phyloP scores from a whole-genome alignment of 1,284 basidiomycete species.

The Kwoniella shivajii region DNA sequence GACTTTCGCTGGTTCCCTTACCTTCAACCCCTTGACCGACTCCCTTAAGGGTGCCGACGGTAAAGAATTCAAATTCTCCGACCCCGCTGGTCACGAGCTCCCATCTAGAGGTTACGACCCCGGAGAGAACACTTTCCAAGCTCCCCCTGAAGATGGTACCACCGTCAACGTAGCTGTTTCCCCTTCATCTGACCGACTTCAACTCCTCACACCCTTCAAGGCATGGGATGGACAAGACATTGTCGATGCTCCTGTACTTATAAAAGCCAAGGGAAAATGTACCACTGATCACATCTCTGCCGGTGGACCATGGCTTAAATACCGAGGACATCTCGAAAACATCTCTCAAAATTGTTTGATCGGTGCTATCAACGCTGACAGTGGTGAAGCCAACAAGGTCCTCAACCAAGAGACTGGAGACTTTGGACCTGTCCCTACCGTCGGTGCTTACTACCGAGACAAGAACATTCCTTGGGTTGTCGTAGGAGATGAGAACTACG shows the following conservation, averaged over 20 bases:
- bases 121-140: constrained; percentile 95
- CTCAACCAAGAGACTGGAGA: constrained; percentile 89
- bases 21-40: constrained; percentile 97
- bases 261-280: constrained; percentile 99
- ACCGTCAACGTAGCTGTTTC: constrained; percentile 82
- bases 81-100: constrained; percentile 87
- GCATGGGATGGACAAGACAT: constrained; percentile 94
- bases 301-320: constrained; percentile 99
- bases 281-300: constrained; percentile 62
- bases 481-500: constrained; percentile 91
- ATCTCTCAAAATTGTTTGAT: constrained; percentile 99
- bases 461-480: constrained; percentile 93
- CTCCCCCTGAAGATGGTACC: constrained; percentile 83
- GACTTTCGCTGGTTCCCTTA: constrained; percentile 89
- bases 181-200: constrained; percentile 90
- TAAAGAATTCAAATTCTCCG: constrained; percentile 95
- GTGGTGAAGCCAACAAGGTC: constrained; percentile 93
- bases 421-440: constrained; percentile 81
- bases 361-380: constrained; percentile 93
- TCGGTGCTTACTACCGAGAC: constrained; percentile 85
- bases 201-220: constrained; percentile 87
- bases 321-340: constrained; percentile 98
- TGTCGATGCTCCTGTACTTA: constrained; percentile 84
- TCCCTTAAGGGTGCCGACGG: constrained; percentile 85
- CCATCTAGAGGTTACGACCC: constrained; percentile 94